Conservation (phyloP, 2,329 filamentous ascomycete genomes). For the Alternaria sp. region DNA sequence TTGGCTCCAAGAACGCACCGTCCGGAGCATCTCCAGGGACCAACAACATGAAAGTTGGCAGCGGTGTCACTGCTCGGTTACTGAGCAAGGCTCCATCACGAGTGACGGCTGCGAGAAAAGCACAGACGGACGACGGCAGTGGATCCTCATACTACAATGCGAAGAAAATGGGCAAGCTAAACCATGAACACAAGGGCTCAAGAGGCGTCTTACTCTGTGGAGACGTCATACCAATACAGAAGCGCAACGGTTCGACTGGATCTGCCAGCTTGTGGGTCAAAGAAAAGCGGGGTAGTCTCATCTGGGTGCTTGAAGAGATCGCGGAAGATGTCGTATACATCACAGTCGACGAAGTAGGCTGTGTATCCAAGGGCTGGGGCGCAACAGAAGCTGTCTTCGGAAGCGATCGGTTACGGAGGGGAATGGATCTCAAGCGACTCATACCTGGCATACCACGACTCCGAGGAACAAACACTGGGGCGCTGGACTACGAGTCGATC, state of each 20-base stretch:
- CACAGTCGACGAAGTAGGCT: slow-evolving; percentile 78
- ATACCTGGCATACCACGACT: slow-evolving; percentile 84
- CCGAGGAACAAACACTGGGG: slow-evolving; percentile 73
- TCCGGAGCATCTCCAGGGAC: slow-evolving; percentile 50
- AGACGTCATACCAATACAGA: slow-evolving; percentile 97
- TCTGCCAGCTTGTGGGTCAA: slow-evolving; percentile 98
- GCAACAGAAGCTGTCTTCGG: slow-evolving; percentile 89
- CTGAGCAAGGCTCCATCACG: slow-evolving; percentile 80
- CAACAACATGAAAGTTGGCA: slow-evolving; percentile 70
- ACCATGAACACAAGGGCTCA: slow-evolving; percentile 78
- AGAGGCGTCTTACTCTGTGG: slow-evolving; percentile 91
- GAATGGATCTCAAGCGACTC: slow-evolving; percentile 78
- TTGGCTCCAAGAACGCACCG: slow-evolving; percentile 55
- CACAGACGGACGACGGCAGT: slow-evolving; percentile 71
- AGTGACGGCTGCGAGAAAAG: slow-evolving; percentile 63
- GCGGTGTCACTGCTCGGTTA: slow-evolving; percentile 86
- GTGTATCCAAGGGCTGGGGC: slow-evolving; percentile 74
- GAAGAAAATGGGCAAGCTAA: slow-evolving; percentile 62
- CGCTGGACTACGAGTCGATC: slow-evolving; percentile 80
- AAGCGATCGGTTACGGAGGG: slow-evolving; percentile 69
- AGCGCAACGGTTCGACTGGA: slow-evolving; percentile 88
- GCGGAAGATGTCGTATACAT: slow-evolving; percentile 89
- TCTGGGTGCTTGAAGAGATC: slow-evolving; percentile 98
- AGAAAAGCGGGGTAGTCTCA: slow-evolving; percentile 90
- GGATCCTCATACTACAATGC: slow-evolving; percentile 57